Conservation (phyloP, 768 basidiomycete species). For the Mycena sanguinolenta region DNA sequence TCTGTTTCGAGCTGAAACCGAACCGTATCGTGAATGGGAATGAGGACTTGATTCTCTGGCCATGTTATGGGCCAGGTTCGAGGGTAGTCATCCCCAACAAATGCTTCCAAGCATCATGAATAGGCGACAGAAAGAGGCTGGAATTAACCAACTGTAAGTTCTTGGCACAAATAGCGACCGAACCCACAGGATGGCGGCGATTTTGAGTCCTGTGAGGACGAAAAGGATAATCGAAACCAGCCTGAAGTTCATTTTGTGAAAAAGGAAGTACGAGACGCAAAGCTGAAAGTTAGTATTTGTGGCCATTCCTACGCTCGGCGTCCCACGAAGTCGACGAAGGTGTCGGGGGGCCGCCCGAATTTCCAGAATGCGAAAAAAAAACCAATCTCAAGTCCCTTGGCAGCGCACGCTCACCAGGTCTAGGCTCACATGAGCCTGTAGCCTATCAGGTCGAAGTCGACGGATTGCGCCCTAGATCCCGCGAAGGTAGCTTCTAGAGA, state of each 20-base stretch:
- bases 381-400: too few species aligned
- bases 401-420: too few species aligned
- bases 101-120: conserved; percentile 9
- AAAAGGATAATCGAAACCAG: conserved; percentile 6
- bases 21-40: conserved; percentile 29
- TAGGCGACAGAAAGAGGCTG: background rate
- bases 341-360: conserved; percentile 1
- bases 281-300: background rate
- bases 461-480: too few species aligned
- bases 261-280: conserved; percentile 2
- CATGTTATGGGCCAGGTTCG: conserved; percentile 23
- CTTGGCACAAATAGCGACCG: background rate
- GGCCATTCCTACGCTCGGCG: background rate
- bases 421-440: too few species aligned
- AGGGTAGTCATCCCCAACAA: conserved; percentile 30
- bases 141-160: conserved; percentile 9
- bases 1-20: conserved; percentile 30
- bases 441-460: too few species aligned
- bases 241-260: conserved; percentile 5
- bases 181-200: conserved; percentile 19
- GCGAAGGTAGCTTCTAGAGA: too few species aligned
- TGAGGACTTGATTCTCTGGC: conserved; percentile 24
- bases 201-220: conserved; percentile 1
- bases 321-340: background rate
- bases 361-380: background rate